phyloP scores from a whole-genome alignment of 441 rosid species.

The Jatropha multifida region DNA sequence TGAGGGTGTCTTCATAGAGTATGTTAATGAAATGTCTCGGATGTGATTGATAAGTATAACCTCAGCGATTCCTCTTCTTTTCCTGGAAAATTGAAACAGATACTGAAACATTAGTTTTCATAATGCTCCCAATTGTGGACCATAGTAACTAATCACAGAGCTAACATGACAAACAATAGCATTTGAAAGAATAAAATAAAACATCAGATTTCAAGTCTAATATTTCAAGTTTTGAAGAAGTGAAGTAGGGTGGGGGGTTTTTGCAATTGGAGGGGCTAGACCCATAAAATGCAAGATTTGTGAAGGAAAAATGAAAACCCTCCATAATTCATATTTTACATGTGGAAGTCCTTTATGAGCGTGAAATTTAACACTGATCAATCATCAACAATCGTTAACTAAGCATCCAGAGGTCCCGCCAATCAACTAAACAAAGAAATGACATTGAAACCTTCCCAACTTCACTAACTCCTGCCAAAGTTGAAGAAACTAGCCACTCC shows the following conservation, averaged over 20 bases:
- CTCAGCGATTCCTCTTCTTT: slow-evolving; percentile 24
- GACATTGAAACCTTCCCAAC: slow-evolving; percentile 8
- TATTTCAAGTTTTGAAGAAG: neutral
- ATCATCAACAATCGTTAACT: neutral
- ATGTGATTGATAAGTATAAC: neutral
- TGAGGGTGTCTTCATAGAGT: slow-evolving; percentile 38
- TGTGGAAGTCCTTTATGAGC: neutral
- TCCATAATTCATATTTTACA: neutral
- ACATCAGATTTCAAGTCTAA: neutral
- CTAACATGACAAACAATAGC: neutral
- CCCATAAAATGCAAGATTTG: neutral
- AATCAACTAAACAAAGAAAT: neutral
- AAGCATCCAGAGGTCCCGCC: neutral
- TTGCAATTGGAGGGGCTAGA: neutral
- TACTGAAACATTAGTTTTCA: neutral
- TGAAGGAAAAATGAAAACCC: neutral
- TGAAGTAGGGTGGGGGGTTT: neutral
- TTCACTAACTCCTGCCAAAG: neutral
- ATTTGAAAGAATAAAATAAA: neutral
- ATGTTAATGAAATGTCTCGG: slow-evolving; percentile 11
- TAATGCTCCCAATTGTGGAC: neutral
- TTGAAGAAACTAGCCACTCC: neutral
- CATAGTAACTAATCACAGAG: neutral
- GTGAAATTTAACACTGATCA: neutral
- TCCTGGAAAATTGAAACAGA: slow-evolving; percentile 27